Evolutionary conservation across 768 basidiomycete species (phyloP), one percentile per base, ranked within the genome.

Genomic region (Kwoniella mangroviensis): DNA sequence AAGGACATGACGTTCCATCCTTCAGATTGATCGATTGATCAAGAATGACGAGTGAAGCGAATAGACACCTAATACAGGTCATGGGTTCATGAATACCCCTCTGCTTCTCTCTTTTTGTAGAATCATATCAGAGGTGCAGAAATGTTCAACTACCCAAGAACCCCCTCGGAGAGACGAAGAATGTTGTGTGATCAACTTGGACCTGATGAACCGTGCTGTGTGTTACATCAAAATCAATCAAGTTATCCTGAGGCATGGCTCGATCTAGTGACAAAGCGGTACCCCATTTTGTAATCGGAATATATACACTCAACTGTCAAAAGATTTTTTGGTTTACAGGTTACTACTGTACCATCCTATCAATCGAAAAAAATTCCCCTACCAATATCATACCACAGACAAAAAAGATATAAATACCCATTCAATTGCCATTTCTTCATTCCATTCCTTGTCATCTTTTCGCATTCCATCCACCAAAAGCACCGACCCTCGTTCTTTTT

Each of bases 391-490:
- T 49, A 49, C 5, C 12, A 15, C 45, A 13, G 4, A 4, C 11
- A 13, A 57, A 57, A 22, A 57, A 57, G 34, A 7, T 57, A 57
- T 57, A 57, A 57, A 57, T 57, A 57, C 56, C 56, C 56, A 2
- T 40, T 9, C 12, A 24, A 12, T 15, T 41, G 28, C 26, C 21
- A 57, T 11, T 57, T 40, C 56, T 57, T 57, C 56, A 57, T 40
- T 40, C 13, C 56, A 40, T 10, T 57, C 26, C 54, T 5, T 55
- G 10, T 34, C 22, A 24, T 57, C 56, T 55, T 24, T 55, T 26
- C n/a, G 21, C 53, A 11, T 26, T 12, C 15, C 22, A 19, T 4
- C n/a, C 53, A 54, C 53, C n/a, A 7, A 13, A 21, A 55, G 12
- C 7, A 21, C 2, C 4, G 13, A 55, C 53, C 1, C 24, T 55